phyloP scores from a whole-genome alignment of 345 rosid genomes.

The Ceriops tagal region DNA sequence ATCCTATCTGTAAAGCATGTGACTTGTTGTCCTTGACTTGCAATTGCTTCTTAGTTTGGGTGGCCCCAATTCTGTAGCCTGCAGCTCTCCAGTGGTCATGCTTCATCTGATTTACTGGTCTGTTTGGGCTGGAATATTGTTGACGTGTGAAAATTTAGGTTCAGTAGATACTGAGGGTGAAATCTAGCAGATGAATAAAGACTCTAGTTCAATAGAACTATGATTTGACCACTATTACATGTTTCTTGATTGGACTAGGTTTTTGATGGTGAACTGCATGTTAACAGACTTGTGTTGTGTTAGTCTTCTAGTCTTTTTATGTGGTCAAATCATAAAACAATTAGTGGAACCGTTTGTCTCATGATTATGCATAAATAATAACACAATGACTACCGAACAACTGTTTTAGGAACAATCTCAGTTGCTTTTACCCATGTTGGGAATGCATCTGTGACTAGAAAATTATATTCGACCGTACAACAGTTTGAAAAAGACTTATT shows the following conservation, averaged over 20 bases:
- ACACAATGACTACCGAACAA: background rate
- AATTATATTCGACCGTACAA: background rate
- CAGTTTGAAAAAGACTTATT: background rate
- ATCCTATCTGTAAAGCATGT: slow-evolving; percentile 15
- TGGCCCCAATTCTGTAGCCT: slow-evolving; percentile 28
- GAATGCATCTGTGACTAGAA: background rate
- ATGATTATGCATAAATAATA: background rate
- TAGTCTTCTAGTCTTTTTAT: background rate
- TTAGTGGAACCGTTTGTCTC: background rate
- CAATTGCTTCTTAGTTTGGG: slow-evolving; percentile 16
- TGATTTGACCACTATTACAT: slow-evolving; percentile 23
- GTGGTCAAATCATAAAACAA: too few species aligned
- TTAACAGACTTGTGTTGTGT: background rate
- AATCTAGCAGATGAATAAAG: slow-evolving; percentile 14
- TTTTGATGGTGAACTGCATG: slow-evolving; percentile 6
- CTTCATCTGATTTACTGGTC: too few species aligned
- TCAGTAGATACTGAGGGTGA: background rate
- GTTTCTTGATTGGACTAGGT: slow-evolving; percentile 8
- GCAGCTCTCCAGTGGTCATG: too few species aligned
- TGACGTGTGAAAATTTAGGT: too few species aligned
- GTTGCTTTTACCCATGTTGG: background rate
- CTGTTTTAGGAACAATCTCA: background rate
- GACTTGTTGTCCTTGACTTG: slow-evolving; percentile 25
- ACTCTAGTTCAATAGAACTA: slow-evolving; percentile 28
- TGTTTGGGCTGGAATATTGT: too few species aligned